phyloP scores from a whole-genome alignment of 2,329 filamentous ascomycete species.

The Ascochyta pisi region DNA sequence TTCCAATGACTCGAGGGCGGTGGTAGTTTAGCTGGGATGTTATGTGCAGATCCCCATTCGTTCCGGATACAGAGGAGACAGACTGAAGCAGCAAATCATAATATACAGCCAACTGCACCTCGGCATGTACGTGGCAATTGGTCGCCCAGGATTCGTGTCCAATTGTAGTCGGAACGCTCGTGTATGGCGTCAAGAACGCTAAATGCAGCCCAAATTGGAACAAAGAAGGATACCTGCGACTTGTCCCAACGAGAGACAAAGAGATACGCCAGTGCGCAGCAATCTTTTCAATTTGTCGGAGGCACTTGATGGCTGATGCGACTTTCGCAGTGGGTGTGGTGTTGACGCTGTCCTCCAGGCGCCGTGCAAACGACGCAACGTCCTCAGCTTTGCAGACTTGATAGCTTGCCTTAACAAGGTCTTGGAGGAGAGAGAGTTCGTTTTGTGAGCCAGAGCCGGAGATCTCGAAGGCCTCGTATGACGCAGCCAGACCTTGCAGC shows the following conservation, averaged over 20 bases:
- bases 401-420: slow-evolving; percentile 11
- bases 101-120: slow-evolving; percentile 10
- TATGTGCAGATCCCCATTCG: neutral
- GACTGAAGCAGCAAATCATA: neutral
- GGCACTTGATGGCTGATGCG: slow-evolving; percentile 15
- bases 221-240: neutral
- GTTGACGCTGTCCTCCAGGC: slow-evolving; percentile 4
- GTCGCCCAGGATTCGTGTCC: slow-evolving; percentile 14
- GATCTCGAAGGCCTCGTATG: slow-evolving; percentile 6
- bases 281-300: slow-evolving; percentile 16
- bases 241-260: neutral
- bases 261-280: slow-evolving; percentile 11
- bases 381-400: slow-evolving; percentile 1
- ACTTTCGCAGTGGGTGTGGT: slow-evolving; percentile 13
- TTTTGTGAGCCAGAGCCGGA: neutral
- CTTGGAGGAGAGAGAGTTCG: neutral
- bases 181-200: slow-evolving; percentile 8
- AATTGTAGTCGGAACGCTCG: slow-evolving; percentile 11
- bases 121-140: slow-evolving; percentile 17
- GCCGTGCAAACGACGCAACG: slow-evolving; percentile 4
- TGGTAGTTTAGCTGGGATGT: neutral
- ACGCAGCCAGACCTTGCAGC: neutral
- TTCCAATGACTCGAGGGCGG: slow-evolving; percentile 12
- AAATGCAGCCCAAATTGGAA: neutral
- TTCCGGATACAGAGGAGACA: neutral